These are phyloP conservation scores for Pholiota molesta DNA, from an alignment of 768 basidiomycete species.

Conservation along the genomic window DNA sequence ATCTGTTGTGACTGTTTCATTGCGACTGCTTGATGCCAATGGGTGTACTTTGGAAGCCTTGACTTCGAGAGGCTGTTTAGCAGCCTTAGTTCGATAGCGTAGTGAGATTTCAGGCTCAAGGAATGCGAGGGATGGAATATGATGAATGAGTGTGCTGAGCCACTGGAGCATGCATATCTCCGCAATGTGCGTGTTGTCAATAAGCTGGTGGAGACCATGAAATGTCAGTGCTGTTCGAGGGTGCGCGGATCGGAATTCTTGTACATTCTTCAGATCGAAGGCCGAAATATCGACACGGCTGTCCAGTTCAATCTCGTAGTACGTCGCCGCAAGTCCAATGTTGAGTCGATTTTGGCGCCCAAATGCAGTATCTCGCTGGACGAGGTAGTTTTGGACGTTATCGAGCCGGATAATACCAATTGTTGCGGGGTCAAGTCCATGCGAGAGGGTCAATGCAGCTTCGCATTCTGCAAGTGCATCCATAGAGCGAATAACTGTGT, in stretches of 20 bases:
- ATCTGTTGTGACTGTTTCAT: constrained; percentile 30
- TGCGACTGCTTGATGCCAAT: constrained; percentile 29
- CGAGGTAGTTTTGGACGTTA: constrained; percentile 33
- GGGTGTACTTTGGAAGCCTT: constrained; percentile 26
- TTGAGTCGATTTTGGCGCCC: constrained; percentile 31
- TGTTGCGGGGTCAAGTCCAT: constrained; percentile 18
- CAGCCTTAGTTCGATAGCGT: constrained; percentile 26
- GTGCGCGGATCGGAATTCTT: constrained; percentile 1
- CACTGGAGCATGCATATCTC: constrained; percentile 32
- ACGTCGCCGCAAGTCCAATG: constrained; percentile 29
- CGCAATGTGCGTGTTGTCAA: constrained; percentile 30
- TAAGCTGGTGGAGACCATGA: constrained; percentile 21
- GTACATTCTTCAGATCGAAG: constrained; percentile 25
- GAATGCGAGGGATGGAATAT: constrained; percentile 26
- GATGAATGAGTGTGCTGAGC: constrained; percentile 25
- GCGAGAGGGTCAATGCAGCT: constrained; percentile 10
- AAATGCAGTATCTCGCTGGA: constrained; percentile 29
- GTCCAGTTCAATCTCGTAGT: constrained; percentile 21
- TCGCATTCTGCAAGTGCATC: constrained; percentile 25
- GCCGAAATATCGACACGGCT: constrained; percentile 17
- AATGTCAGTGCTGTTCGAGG: constrained; percentile 22
- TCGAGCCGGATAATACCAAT: constrained; percentile 25
- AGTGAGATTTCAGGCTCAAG: constrained; percentile 22
- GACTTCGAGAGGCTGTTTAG: constrained; percentile 12
- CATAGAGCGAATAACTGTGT: constrained; percentile 19